Base-by-base conservation (phyloP, 108 stramenopile species). In the Asterionellopsis glacialis region DNA sequence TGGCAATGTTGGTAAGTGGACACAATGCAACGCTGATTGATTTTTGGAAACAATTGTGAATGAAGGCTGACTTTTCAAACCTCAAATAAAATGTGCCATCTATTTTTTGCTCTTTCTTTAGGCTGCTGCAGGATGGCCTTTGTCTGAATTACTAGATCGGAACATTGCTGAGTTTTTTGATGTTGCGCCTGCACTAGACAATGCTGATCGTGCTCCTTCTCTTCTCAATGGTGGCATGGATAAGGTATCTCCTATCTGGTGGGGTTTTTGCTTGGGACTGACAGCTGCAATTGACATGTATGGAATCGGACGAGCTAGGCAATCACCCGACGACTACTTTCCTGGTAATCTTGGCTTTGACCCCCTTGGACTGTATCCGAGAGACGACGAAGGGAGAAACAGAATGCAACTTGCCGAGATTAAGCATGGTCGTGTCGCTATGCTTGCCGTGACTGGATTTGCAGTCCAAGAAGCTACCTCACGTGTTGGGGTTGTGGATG, bases 261-360 rank as follows among this genome's bases (percentile, higher is more conserved):
- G 88, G 93, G 88, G 85, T 11, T 76, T 85, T 49, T 86, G 80
- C 64, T 49, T 94, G 25, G 86, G 84, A 40, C 27, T 90, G 47
- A 59, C 80, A 28, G 88, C 88, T 0, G 85, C 83, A 16, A 80
- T 91, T 54, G 93, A 94, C 45, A 33, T 79, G 47, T 75, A 82
- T 48, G 82, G 83, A 13, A 26, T 66, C 16, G 41, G 67, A 41
- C 70, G 77, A 41, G 38, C 74, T 38, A 61, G 80, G 28, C 57
- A 55, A n/a, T 60, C 45, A 14, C 69, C 64, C 12, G 57, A 21
- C 1, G 65, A 55, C 4, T 77, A 81, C 45, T 68, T 61, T 53
- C 89, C 93, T 0, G 93, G 93, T 39, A 83, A 95, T 61, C 69
- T 89, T 24, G 87, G 82, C 14, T 92, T 90, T 65, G 94, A 95